Base-by-base conservation (phyloP, 2,329 filamentous ascomycete species). In the Fusarium ramigenum region DNA sequence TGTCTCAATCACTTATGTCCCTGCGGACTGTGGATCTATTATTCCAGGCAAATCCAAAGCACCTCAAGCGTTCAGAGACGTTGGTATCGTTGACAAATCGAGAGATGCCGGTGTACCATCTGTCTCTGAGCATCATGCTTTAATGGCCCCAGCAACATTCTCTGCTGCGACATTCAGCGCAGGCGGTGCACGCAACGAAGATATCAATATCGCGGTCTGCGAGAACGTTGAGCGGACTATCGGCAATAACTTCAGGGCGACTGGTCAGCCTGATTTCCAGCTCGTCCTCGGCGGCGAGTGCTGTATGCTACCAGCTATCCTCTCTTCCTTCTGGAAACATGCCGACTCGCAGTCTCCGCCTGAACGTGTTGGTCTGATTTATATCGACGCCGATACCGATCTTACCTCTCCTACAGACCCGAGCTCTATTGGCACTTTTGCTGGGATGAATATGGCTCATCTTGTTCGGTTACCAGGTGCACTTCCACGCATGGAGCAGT, bases 11-110 rank as follows among this genome's bases (percentile, higher is more conserved):
- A 69, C 64, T 10, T 75, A 76, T n/a, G 74, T 76, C 4, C 74
- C 74, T 0, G 69, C 74, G 8, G 72, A 75, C 32, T 76, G 72
- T 30, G 74, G 74, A 18, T 76, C 74, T 7, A 62, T 76, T 21
- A 65, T 76, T 32, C 74, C 74, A 2, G 74, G 74, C 39, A 76
- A 76, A 69, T 76, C 72, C 19, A 76, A 76, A 53, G 74, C 72
- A 2, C 74, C 74, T 0, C 19, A 73, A 42, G 74, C 74, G 8
- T 76, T 76, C 25, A 66, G 40, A 42, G 61, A 75, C 10, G 66
- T 69, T 3, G 56, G 60, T 7, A 66, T 73, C 9, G 36, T 49
- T 15, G 8, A 4, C 0, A 71, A 69, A 23, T 47, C 75, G 1
- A 36, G 7, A 53, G 28, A 63, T 9, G 57, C 56, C 9, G 70